A percentile compares a stretch with the other conserved stretches of the same genome.
Evolutionary conservation across 2,329 filamentous ascomycete genomes (phyloP).

Genomic region (Hypoxylon sp.): DNA sequence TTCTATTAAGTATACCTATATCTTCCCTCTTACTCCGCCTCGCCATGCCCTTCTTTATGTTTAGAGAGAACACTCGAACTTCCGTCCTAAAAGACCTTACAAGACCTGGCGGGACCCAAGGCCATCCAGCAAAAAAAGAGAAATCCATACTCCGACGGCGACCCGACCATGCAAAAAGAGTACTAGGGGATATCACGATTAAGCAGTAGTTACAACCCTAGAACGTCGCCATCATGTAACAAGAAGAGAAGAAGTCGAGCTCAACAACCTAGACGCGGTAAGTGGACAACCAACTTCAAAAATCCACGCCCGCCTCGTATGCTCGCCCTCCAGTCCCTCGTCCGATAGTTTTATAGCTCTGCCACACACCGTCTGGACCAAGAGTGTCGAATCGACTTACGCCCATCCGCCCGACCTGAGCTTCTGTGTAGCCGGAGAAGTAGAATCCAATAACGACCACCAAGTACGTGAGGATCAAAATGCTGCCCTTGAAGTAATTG

Average conservation of each 20-base stretch:
- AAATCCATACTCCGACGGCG: constrained; percentile 27
- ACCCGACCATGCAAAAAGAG: constrained; percentile 30
- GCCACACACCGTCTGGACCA: constrained; percentile 65
- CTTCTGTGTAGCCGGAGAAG: constrained; percentile 74
- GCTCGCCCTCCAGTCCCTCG: constrained; percentile 59
- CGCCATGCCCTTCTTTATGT: constrained; percentile 19
- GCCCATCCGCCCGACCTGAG: constrained; percentile 58
- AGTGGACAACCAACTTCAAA: constrained; percentile 27
- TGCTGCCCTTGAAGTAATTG: constrained; percentile 99
- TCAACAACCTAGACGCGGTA: neutral
- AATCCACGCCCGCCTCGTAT: constrained; percentile 50
- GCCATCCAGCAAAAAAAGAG: constrained; percentile 3
- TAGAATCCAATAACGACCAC: constrained; percentile 95
- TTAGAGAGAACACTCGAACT: constrained; percentile 9
- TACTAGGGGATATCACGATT: constrained; percentile 42
- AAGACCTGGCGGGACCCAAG: neutral
- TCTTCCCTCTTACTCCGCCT: constrained; percentile 17
- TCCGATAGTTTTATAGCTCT: constrained; percentile 69
- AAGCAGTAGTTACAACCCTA: constrained; percentile 13
- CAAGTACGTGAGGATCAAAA: constrained; percentile 91
- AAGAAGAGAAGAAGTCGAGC: constrained; percentile 16
- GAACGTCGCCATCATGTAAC: neutral
- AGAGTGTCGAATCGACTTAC: constrained; percentile 69
- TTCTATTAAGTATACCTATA: constrained; percentile 37
- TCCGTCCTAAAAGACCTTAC: constrained; percentile 3